A percentile compares a stretch with the other conserved stretches of the same genome.
These are phyloP conservation scores for Corchorus capsularis DNA, from an alignment of 345 rosid genomes.

Conservation along the genomic window DNA sequence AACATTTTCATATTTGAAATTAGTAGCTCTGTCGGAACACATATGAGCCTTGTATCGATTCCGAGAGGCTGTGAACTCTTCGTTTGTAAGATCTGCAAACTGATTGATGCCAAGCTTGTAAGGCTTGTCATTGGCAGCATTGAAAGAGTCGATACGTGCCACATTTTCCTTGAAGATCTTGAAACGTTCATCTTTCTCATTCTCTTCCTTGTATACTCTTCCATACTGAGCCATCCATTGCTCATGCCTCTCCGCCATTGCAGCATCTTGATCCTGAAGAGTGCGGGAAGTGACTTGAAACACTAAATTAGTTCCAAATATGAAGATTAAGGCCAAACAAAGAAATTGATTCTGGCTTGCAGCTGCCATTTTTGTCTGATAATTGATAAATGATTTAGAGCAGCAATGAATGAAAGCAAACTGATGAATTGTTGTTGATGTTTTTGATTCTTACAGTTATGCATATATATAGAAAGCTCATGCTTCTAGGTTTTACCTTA, in stretches of 20 bases:
- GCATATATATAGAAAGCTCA: not conserved
- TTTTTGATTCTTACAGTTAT: too few species aligned
- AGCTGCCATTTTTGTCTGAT: slow-evolving; percentile 18
- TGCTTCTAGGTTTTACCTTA: not conserved
- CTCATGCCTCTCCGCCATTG: slow-evolving; percentile 29
- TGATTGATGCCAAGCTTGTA: slow-evolving; percentile 47
- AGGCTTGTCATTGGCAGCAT: slow-evolving; percentile 35
- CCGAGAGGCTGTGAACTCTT: slow-evolving; percentile 38
- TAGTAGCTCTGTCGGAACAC: slow-evolving; percentile 20
- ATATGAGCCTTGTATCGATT: slow-evolving; percentile 42
- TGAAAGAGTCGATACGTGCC: slow-evolving; percentile 35
- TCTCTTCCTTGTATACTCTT: slow-evolving; percentile 23
- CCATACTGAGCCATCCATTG: slow-evolving; percentile 40
- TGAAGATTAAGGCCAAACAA: slow-evolving; percentile 24
- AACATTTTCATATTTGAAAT: slow-evolving; percentile 42
- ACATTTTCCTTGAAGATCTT: slow-evolving; percentile 45
- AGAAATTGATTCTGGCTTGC: not conserved
- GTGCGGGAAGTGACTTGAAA: slow-evolving; percentile 19
- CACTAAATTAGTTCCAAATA: slow-evolving; percentile 19
- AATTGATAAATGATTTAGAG: not conserved
- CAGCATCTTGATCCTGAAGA: slow-evolving; percentile 10
- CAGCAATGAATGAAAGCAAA: not conserved
- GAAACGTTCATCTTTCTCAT: slow-evolving; percentile 40
- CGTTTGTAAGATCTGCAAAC: slow-evolving; percentile 48
- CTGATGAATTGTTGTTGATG: too few species aligned